These are phyloP conservation scores for Musa beccarii DNA, from an alignment of 176 grass and related monocot species.

Conservation along the genomic window DNA sequence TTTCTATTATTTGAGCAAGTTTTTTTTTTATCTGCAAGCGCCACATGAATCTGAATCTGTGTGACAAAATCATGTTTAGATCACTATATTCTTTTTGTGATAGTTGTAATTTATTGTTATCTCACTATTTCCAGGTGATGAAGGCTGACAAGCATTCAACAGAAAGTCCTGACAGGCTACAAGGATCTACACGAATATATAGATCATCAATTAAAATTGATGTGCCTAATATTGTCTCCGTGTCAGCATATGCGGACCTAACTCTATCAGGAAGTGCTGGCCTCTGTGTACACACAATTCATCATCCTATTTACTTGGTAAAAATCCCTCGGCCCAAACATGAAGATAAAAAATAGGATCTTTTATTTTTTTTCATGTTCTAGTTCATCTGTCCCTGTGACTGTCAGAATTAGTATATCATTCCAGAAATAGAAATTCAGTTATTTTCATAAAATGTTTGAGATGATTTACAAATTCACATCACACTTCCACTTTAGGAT, in stretches of 20 bases:
- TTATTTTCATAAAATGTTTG: no score
- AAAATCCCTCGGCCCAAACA: neutral
- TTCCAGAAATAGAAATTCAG: no score
- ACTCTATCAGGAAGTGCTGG: constrained; percentile 67
- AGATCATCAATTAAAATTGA: constrained; percentile 54
- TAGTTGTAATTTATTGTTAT: no score
- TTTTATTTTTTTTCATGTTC: neutral
- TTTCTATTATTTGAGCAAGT: no score
- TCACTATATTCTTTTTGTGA: no score
- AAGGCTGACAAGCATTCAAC: neutral
- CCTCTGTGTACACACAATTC: constrained; percentile 70
- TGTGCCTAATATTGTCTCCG: constrained; percentile 60
- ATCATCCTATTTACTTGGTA: constrained; percentile 65
- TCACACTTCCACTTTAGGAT: no score
- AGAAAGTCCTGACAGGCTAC: neutral
- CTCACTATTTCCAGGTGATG: no score
- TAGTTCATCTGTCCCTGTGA: neutral
- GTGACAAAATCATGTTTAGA: no score
- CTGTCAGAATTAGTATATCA: no score
- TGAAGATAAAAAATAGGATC: neutral
- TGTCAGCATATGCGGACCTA: constrained; percentile 61
- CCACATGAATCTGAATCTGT: no score
- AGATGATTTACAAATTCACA: no score
- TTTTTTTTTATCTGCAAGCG: no score
- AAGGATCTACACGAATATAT: neutral